phyloP scores from a whole-genome alignment of 2,329 filamentous ascomycete species.

The Curvularia sp. region DNA sequence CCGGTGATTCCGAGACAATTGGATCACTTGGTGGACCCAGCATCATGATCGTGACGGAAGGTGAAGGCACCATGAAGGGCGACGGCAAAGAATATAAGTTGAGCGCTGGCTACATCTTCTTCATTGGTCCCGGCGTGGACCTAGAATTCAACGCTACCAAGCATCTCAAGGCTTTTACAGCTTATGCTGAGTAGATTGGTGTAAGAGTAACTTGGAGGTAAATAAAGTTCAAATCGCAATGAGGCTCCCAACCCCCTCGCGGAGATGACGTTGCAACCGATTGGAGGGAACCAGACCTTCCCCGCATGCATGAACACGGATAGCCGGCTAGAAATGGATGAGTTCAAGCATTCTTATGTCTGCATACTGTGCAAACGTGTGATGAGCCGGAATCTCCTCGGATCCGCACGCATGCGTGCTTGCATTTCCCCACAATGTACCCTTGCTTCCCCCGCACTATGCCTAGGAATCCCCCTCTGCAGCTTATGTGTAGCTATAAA shows the following conservation, averaged over 20 bases:
- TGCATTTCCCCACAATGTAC: conserved; percentile 30
- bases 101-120: conserved; percentile 69
- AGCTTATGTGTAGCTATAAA: conserved; percentile 33
- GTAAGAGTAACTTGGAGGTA: not conserved
- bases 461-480: conserved; percentile 18
- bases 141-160: conserved; percentile 55
- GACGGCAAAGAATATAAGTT: conserved; percentile 62
- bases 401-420: conserved; percentile 31
- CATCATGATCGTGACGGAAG: conserved; percentile 68
- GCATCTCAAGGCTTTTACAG: conserved; percentile 58
- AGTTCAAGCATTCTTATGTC: conserved; percentile 4
- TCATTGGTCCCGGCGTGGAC: conserved; percentile 66
- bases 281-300: conserved; percentile 28
- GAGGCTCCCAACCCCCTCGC: conserved; percentile 19
- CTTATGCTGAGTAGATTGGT: conserved; percentile 52
- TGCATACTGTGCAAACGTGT: conserved; percentile 5
- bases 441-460: conserved; percentile 42
- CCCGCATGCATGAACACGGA: conserved; percentile 17
- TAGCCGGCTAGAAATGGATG: not conserved
- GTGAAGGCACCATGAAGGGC: conserved; percentile 63
- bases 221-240: conserved; percentile 4
- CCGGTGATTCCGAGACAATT: conserved; percentile 66
- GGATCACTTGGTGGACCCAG: conserved; percentile 65
- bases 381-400: conserved; percentile 21
- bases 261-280: conserved; percentile 23